These are phyloP conservation scores for Eucommia ulmoides DNA, from an alignment of 257 asterid species.

Conservation along the genomic window DNA sequence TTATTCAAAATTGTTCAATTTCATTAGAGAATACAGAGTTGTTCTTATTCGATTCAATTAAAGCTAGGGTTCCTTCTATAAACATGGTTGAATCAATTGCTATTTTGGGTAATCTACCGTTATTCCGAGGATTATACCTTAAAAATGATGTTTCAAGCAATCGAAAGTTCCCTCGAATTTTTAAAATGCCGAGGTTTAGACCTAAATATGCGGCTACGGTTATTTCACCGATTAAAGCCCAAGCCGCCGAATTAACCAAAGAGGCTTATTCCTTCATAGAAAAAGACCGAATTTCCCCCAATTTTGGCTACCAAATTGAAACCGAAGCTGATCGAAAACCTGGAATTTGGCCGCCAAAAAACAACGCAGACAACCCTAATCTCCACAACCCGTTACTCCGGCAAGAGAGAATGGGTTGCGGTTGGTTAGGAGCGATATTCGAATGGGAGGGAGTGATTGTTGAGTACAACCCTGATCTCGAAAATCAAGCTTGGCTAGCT, in stretches of 20 bases:
- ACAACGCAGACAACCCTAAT: conserved; percentile 70
- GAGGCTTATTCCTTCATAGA: conserved; percentile 47
- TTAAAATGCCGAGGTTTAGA: conserved; percentile 18
- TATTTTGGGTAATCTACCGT: conserved; percentile 55
- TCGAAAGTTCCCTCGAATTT: conserved; percentile 18
- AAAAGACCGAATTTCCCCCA: conserved; percentile 38
- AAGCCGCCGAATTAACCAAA: conserved; percentile 62
- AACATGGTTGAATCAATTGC: conserved; percentile 73
- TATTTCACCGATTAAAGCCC: conserved; percentile 34
- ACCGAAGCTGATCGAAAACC: conserved; percentile 41
- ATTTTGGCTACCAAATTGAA: conserved; percentile 33
- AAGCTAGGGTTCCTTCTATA: too few species aligned
- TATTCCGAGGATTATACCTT: conserved; percentile 49
- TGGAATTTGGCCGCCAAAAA: conserved; percentile 75
- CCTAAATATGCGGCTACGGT: conserved; percentile 6
- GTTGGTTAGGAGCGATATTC: conserved; percentile 90
- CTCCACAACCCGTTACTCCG: conserved; percentile 85
- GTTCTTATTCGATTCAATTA: too few species aligned
- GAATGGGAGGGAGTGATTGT: conserved; percentile 94
- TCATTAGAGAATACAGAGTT: too few species aligned
- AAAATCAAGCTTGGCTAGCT: conserved; percentile 81
- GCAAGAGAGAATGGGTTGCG: conserved; percentile 89
- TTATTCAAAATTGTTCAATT: too few species aligned
- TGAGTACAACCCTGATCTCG: conserved; percentile 79
- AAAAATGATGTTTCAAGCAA: conserved; percentile 26